Base-by-base conservation (phyloP, 495 filamentous ascomycete species). In the Cladorrhinum samala region DNA sequence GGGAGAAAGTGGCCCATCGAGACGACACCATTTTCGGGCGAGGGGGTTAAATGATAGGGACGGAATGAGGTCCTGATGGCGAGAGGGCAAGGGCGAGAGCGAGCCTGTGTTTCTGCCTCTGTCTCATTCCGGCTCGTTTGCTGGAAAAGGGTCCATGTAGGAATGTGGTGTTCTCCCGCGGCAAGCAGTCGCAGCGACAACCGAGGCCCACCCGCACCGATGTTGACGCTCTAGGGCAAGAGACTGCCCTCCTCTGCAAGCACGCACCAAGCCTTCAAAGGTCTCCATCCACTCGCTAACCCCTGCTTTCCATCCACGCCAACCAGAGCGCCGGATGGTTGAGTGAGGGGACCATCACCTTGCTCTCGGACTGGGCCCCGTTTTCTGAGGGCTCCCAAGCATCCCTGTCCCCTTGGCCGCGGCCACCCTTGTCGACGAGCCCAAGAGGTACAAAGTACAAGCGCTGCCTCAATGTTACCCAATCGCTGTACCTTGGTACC, bases 351-450 rank as follows among this genome's bases (percentile, higher is more conserved):
- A 23, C 37, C 50, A 49, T 23, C 46, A 33, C 43, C 47, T 49
- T 18, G 17, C 39, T 46, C 27, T 14, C 20, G 20, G 50, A 57
- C 59, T 38, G 49, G 62, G 52, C 57, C 57, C 57, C 55, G 41
- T 54, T 60, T 54, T 54, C 47, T 46, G 64, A 64, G 64, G 64
- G 37, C 58, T 54, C 64, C 64, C 54, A 64, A 38, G 24, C 20
- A n/a, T 9, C 54, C 54, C 14, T 45, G 49, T 36, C 53, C 48
- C 47, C 49, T 55, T 20, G 55, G 37, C 46, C 47, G 19, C 53
- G 38, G 20, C 47, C 27, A 25, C 46, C 46, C 50, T 48, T 49
- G 30, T 52, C 23, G 52, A 52, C 33, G 27, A 46, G 47, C 54
- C 52, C 48, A 36, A 46, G 37, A 36, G n/a, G 25, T 19, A 21